phyloP scores from a whole-genome alignment of 1,284 basidiomycete species.

The Farysia itapuensis region DNA sequence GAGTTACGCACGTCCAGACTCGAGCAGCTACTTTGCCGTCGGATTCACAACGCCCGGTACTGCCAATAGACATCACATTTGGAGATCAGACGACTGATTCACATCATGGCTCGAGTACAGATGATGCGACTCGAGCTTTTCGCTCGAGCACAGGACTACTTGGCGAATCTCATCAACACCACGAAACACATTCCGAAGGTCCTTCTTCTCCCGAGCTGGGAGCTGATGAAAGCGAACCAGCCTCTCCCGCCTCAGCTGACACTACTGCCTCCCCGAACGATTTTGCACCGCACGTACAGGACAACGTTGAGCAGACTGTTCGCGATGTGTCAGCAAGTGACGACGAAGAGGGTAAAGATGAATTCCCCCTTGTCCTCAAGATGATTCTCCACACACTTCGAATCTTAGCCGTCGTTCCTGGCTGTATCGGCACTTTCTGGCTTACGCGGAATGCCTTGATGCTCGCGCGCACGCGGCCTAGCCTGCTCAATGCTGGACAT shows the following conservation, averaged over 20 bases:
- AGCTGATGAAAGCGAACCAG: background rate
- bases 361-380: slow-evolving; percentile 37
- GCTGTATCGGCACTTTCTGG: slow-evolving; percentile 52
- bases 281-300: background rate
- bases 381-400: slow-evolving; percentile 51
- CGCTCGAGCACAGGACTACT: no score
- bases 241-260: background rate
- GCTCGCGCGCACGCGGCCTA: slow-evolving; percentile 8
- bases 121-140: no score
- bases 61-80: no score
- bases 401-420: slow-evolving; percentile 55
- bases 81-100: no score
- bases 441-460: slow-evolving; percentile 39
- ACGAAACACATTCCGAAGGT: no score
- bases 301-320: background rate
- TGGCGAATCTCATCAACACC: no score
- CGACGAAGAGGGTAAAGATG: slow-evolving; percentile 39
- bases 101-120: no score
- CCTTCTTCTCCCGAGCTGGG: background rate
- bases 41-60: no score
- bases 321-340: background rate
- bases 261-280: background rate
- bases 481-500: slow-evolving; percentile 23
- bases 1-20: no score
- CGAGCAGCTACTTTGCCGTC: no score